phyloP scores from a whole-genome alignment of 202 grass and related monocot genomes.

The Schoenoplectus triqueter region DNA sequence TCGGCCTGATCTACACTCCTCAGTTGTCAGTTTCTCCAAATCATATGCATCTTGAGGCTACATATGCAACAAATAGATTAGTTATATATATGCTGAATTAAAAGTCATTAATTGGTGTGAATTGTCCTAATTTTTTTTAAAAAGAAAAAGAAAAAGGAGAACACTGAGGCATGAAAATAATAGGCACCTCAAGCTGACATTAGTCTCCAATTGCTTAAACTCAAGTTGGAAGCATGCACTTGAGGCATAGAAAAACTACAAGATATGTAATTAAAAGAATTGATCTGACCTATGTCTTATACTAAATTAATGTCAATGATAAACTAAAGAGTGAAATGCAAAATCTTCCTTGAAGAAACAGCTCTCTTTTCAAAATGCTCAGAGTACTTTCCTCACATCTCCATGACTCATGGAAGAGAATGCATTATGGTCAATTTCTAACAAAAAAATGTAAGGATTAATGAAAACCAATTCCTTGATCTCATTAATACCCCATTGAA shows the following conservation, averaged over 20 bases:
- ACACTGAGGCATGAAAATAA: neutral
- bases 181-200: slow-evolving; percentile 53
- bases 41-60: slow-evolving; percentile 65
- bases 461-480: neutral
- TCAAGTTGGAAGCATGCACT: too few species aligned
- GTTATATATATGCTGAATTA: slow-evolving; percentile 38
- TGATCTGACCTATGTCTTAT: too few species aligned
- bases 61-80: too few species aligned
- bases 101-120: neutral
- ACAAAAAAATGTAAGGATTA: neutral
- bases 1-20: slow-evolving; percentile 99
- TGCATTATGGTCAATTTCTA: neutral
- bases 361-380: neutral
- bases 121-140: neutral
- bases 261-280: too few species aligned
- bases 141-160: neutral
- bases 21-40: slow-evolving; percentile 89
- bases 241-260: too few species aligned
- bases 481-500: neutral
- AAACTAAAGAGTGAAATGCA: neutral
- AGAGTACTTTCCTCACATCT: neutral
- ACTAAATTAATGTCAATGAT: too few species aligned
- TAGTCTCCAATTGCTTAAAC: too few species aligned
- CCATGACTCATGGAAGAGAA: neutral
- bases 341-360: neutral